Percentiles rank a stretch among this genome's conserved stretches.
Conservation (phyloP, 1,284 basidiomycete genomes). For the Papiliotrema fonsecae region DNA sequence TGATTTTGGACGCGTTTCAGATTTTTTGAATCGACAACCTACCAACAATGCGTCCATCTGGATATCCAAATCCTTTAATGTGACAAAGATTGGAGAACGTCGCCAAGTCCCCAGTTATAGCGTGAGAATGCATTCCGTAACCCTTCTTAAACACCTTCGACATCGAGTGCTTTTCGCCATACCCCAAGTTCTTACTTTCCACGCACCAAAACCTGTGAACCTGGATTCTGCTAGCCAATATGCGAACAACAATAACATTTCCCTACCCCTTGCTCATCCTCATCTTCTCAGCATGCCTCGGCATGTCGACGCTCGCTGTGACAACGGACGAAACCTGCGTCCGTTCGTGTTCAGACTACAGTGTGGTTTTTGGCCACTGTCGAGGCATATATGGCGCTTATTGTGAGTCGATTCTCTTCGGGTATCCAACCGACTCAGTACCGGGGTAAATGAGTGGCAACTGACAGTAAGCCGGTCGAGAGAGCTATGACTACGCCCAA, state of each 20-base stretch:
- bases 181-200: background rate
- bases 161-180: background rate
- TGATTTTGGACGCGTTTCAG: no score
- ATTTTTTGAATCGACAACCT: no score
- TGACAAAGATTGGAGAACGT: no score
- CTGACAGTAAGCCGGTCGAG: conserved; percentile 17
- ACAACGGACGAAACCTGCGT: conserved; percentile 9
- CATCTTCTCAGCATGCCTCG: background rate
- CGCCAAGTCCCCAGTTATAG: no score
- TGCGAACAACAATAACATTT: no score
- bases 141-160: background rate
- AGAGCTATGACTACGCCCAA: conserved; percentile 31
- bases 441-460: conserved; percentile 11
- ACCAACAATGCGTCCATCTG: no score
- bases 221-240: no score
- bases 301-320: background rate
- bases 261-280: background rate
- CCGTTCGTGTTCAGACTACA: conserved; percentile 24
- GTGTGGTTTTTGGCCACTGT: conserved; percentile 25
- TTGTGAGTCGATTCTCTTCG: no score
- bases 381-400: conserved; percentile 9
- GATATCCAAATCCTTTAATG: no score
- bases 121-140: no score
- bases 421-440: background rate
- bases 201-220: background rate